Evolutionary conservation across 305 asterid genomes (phyloP).

Genomic region (Fraxinus greggii): DNA sequence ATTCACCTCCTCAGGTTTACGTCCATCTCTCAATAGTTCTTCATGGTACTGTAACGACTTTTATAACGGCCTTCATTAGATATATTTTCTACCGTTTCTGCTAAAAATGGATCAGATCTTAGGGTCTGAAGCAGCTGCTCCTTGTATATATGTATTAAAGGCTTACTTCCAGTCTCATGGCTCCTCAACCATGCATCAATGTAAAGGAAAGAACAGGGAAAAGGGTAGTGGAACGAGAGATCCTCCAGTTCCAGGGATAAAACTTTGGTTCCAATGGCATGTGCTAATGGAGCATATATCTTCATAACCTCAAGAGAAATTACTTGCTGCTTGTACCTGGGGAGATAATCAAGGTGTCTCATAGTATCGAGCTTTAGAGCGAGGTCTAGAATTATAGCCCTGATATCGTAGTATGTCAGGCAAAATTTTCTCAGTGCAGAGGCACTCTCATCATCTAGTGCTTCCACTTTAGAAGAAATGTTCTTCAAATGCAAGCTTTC

Average conservation of each 20-base stretch:
- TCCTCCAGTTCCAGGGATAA: slow-evolving; percentile 83
- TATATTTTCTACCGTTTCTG: slow-evolving; percentile 45
- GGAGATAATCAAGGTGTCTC: slow-evolving; percentile 78
- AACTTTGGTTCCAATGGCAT: slow-evolving; percentile 64
- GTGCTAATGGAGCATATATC: slow-evolving; percentile 88
- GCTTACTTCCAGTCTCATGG: slow-evolving; percentile 58
- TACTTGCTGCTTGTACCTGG: slow-evolving; percentile 77
- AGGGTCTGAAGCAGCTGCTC: slow-evolving; percentile 67
- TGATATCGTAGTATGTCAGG: slow-evolving; percentile 74
- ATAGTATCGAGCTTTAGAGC: slow-evolving; percentile 77
- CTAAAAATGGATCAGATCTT: slow-evolving; percentile 48
- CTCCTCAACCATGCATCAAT: slow-evolving; percentile 81
- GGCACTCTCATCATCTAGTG: slow-evolving; percentile 64
- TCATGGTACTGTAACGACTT: slow-evolving; percentile 92
- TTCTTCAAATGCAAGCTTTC: slow-evolving; percentile 70
- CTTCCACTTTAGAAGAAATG: slow-evolving; percentile 60
- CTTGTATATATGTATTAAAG: slow-evolving; percentile 56
- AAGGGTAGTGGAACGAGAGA: slow-evolving; percentile 73
- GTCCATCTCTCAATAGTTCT: slow-evolving; percentile 79
- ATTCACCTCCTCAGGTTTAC: slow-evolving; percentile 81
- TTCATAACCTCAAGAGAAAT: slow-evolving; percentile 72
- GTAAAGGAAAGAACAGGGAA: slow-evolving; percentile 74
- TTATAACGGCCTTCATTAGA: slow-evolving; percentile 71
- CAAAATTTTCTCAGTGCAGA: slow-evolving; percentile 74
- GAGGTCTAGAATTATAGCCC: slow-evolving; percentile 80